Conservation (phyloP, 108 stramenopile genomes). For the Nannochloropsis gaditana region DNA sequence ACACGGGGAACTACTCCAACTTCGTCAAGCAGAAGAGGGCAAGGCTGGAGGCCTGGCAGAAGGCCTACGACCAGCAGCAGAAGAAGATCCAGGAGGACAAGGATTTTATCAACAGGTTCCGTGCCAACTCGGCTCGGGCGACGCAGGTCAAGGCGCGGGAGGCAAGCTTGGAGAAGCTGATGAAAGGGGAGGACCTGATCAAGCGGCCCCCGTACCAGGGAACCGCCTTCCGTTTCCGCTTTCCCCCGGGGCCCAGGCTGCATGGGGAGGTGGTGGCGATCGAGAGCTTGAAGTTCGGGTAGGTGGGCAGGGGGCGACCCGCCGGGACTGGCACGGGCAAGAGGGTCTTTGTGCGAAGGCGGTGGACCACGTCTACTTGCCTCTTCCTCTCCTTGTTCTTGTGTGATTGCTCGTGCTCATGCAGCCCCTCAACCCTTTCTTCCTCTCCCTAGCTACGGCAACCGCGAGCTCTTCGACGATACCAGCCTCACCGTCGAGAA, state of each 20-base stretch:
- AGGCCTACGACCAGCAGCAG: slow-evolving; percentile 83
- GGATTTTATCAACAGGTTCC: slow-evolving; percentile 68
- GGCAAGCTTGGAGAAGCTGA: slow-evolving; percentile 47
- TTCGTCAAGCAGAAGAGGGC: slow-evolving; percentile 83
- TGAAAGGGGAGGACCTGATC: slow-evolving; percentile 75
- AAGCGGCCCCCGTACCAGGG: slow-evolving; percentile 80
- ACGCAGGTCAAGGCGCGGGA: slow-evolving; percentile 51
- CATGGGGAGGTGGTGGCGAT: slow-evolving; percentile 73
- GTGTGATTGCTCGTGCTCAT: too few species aligned
- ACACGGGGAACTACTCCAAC: slow-evolving; percentile 86
- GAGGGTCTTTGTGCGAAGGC: too few species aligned
- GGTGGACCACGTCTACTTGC: neutral
- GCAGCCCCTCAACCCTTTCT: neutral
- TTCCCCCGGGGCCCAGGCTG: slow-evolving; percentile 83
- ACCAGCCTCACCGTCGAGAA: slow-evolving; percentile 69
- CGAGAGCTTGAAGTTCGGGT: slow-evolving; percentile 6
- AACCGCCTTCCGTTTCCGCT: slow-evolving; percentile 87
- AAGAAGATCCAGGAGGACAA: slow-evolving; percentile 88
- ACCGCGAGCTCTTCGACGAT: slow-evolving; percentile 74
- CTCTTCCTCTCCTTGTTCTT: neutral
- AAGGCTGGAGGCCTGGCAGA: slow-evolving; percentile 78
- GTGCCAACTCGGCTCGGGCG: slow-evolving; percentile 37
- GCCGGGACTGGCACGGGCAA: too few species aligned
- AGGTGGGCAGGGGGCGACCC: neutral
- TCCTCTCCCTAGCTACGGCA: slow-evolving; percentile 59